These are phyloP conservation scores for Aureobasidium sp. DNA, from an alignment of 2,329 filamentous ascomycete species.

Conservation along the genomic window DNA sequence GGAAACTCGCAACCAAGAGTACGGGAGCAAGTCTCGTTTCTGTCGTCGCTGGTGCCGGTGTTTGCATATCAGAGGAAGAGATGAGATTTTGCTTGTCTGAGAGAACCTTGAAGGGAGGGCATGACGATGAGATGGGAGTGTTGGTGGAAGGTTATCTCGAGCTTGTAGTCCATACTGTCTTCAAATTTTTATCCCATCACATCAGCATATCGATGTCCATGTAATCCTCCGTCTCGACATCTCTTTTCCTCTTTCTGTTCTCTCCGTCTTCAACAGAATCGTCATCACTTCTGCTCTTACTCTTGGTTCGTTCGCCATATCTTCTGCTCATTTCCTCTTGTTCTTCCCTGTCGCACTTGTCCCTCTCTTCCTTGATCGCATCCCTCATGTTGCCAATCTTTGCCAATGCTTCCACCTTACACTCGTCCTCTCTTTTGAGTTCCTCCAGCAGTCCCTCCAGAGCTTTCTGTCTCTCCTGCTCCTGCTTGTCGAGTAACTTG, in stretches of 20 bases:
- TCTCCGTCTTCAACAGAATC: background rate
- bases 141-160: no score
- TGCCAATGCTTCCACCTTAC: background rate
- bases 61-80: no score
- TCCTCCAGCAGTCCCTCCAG: background rate
- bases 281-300: background rate
- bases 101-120: background rate
- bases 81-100: no score
- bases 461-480: background rate
- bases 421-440: background rate
- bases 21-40: no score
- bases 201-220: background rate
- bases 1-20: no score
- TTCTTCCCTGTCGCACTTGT: background rate
- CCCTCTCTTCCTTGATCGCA: background rate
- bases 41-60: no score
- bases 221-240: background rate
- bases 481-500: background rate
- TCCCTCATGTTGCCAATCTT: constrained; percentile 12
- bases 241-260: background rate
- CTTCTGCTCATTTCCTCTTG: background rate
- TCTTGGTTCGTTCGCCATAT: background rate
- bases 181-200: background rate
- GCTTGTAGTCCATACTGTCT: background rate
- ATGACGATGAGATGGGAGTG: no score